These are phyloP conservation scores for Ganoderma leucocontextum DNA, from an alignment of 1,284 basidiomycete species.

Conservation along the genomic window DNA sequence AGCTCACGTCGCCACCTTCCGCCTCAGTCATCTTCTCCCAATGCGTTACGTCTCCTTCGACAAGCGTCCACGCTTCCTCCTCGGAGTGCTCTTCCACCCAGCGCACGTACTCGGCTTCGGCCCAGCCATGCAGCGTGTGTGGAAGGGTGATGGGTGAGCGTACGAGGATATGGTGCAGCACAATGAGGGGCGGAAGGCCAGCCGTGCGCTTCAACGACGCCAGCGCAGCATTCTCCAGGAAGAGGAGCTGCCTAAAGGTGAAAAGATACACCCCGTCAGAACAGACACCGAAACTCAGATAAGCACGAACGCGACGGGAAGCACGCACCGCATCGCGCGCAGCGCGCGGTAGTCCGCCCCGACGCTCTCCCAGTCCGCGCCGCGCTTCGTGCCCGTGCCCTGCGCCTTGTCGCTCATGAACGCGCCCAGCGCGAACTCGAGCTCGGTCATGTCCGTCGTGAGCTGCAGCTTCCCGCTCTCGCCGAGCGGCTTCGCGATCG, in stretches of 20 bases:
- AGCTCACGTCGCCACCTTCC: conserved; percentile 53
- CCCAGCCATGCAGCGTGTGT: conserved; percentile 89
- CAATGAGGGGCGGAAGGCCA: conserved; percentile 82
- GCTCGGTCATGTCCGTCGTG: conserved; percentile 93
- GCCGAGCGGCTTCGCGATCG: conserved; percentile 86
- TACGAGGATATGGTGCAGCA: conserved; percentile 93
- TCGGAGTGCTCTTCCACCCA: conserved; percentile 86
- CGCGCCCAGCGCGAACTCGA: conserved; percentile 89
- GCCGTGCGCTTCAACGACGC: conserved; percentile 70
- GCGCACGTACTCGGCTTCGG: conserved; percentile 90
- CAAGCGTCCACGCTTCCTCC: conserved; percentile 73
- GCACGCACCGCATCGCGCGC: conserved; percentile 77
- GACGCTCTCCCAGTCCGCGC: conserved; percentile 71
- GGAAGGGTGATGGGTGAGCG: conserved; percentile 87
- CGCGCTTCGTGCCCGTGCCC: conserved; percentile 58
- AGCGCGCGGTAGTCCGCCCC: conserved; percentile 85
- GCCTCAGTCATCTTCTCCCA: conserved; percentile 75
- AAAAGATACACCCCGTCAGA: conserved; percentile 6
- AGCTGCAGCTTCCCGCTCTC: conserved; percentile 92
- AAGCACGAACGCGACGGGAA: conserved; percentile 17
- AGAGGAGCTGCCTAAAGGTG: conserved; percentile 77
- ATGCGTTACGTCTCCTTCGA: conserved; percentile 74
- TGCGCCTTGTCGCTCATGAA: conserved; percentile 72
- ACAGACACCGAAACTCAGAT: conserved; percentile 12
- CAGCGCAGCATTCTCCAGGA: conserved; percentile 81